phyloP scores from a whole-genome alignment of 2,329 filamentous ascomycete species.

The Aspergillus udagawae region DNA sequence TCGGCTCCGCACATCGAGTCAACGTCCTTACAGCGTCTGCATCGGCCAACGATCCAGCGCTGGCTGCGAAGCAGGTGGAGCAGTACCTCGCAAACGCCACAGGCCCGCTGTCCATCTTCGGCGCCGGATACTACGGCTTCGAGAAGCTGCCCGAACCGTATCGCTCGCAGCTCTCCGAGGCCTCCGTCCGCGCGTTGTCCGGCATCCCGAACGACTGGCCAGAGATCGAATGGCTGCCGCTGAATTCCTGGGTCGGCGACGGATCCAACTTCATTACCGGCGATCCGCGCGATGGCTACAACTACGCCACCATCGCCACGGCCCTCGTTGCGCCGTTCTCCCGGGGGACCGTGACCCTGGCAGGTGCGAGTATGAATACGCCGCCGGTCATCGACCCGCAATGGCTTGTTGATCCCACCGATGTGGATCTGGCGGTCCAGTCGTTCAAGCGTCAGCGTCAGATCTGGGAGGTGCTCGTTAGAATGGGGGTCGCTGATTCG shows the following conservation, averaged over 20 bases:
- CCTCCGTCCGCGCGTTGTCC: conserved; percentile 11
- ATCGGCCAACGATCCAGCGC: conserved; percentile 17
- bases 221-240: conserved; percentile 25
- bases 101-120: conserved; percentile 23
- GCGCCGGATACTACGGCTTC: conserved; percentile 21
- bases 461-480: conserved; percentile 24
- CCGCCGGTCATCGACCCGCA: conserved; percentile 13
- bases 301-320: conserved; percentile 13
- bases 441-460: conserved; percentile 40
- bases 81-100: conserved; percentile 22
- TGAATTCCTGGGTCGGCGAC: conserved; percentile 15
- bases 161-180: conserved; percentile 15
- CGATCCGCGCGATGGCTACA: conserved; percentile 21
- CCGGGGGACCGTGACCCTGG: conserved; percentile 12
- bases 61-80: conserved; percentile 15
- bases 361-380: conserved; percentile 13
- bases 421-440: conserved; percentile 42
- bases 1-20: conserved; percentile 31
- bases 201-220: conserved; percentile 31
- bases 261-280: conserved; percentile 7
- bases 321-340: conserved; percentile 11
- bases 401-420: conserved; percentile 19
- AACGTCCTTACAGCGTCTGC: conserved; percentile 29
- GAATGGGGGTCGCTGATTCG: conserved; percentile 17
- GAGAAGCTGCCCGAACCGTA: conserved; percentile 26